A percentile compares a stretch with the other conserved stretches of the same genome.
Evolutionary conservation across 495 filamentous ascomycete genomes (phyloP).

Genomic region (Hypoxylon rickii): DNA sequence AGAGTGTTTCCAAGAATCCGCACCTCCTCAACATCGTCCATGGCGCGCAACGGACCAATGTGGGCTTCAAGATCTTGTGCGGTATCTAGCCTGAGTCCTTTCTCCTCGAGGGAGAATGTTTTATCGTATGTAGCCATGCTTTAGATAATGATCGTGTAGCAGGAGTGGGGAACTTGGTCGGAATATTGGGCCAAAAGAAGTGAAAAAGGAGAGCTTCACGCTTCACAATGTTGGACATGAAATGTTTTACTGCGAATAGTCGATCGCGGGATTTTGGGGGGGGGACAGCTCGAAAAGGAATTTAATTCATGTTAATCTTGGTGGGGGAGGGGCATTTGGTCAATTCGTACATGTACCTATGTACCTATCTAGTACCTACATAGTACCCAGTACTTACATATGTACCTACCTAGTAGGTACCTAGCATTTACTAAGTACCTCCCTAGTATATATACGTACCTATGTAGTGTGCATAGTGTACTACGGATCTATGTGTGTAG

Average conservation of each 20-base stretch:
- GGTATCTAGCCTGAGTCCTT: slow-evolving; percentile 86
- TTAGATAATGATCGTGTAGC: no score
- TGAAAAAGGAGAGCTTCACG: neutral
- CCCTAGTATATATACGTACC: neutral
- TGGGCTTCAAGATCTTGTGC: slow-evolving; percentile 86
- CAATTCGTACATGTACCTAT: no score
- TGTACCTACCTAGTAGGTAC: no score
- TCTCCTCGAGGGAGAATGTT: slow-evolving; percentile 88
- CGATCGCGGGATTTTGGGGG: no score
- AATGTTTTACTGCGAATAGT: no score
- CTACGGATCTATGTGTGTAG: neutral
- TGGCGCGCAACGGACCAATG: slow-evolving; percentile 71
- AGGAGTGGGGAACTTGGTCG: neutral
- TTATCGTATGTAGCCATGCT: slow-evolving; percentile 59
- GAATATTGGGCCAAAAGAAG: neutral
- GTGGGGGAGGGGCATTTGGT: slow-evolving; percentile 26
- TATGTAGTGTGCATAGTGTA: neutral
- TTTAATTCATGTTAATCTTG: slow-evolving; percentile 3
- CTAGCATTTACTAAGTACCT: neutral
- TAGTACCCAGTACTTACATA: no score
- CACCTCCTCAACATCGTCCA: slow-evolving; percentile 79
- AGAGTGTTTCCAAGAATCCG: slow-evolving; percentile 87
- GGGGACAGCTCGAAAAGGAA: no score
- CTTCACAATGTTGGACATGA: no score
- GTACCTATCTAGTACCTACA: neutral